Base-by-base conservation (phyloP, 2,329 filamentous ascomycete species). In the Neonectria neomacrospora region DNA sequence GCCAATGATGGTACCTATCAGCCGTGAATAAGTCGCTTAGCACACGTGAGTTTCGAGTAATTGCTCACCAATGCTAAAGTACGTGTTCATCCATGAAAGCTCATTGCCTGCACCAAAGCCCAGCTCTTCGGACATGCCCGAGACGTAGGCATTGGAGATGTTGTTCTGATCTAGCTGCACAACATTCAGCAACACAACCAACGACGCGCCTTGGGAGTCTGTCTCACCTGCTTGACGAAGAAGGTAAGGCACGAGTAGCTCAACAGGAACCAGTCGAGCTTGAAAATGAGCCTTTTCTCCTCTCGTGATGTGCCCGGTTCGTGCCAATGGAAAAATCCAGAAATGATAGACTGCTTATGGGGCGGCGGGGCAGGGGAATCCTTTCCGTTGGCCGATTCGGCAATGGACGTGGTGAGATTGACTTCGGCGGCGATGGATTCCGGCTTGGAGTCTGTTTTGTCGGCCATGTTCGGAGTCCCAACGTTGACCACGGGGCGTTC, bases 211-310 rank as follows among this genome's bases (percentile, higher is more conserved):
- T 22, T 28, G n/a, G 16, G 6, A 3, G 16, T 9, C 12, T 28
- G 12, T n/a, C 53, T 9, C 30, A 69, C 67, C 63, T 74, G 72
- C 63, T 85, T 85, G 64, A 82, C 76, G 63, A 84, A 85, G 60
- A 79, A 84, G 23, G 77, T 80, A 3, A 85, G 67, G 51, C 83
- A 85, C 11, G 57, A 50, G 20, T 59, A 69, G 34, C 66, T 68
- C 42, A 79, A 37, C 7, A 85, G 76, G 61, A 83, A 85, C 70
- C 80, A 81, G 67, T 85, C 83, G 26, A 85, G 78, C 70, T 86
- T 85, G 57, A 80, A 75, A 18, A 84, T 76, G 10, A 86, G 78
- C 42, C 73, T 76, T 59, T 80, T 81, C 69, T 86, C 80, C 63
- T 78, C 75, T 2, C 71, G 72, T 10, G 74, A 76, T 0, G 79